Base-by-base conservation (phyloP, 495 filamentous ascomycete species). In the Lophiotrema nucula region DNA sequence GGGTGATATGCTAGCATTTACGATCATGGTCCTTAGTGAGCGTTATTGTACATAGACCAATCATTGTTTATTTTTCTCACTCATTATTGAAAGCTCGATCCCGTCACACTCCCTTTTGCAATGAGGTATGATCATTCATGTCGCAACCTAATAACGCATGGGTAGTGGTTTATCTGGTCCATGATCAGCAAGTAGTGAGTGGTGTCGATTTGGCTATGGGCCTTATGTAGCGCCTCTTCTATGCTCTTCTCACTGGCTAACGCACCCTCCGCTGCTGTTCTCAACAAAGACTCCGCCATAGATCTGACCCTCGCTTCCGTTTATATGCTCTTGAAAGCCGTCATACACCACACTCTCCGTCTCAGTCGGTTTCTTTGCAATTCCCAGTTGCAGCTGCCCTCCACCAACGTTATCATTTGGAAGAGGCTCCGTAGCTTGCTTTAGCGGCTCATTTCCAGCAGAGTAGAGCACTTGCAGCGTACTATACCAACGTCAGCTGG, bases 341-440 rank as follows among this genome's bases (percentile, higher is more conserved):
- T 64, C 60, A 47, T 47, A 64, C 22, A 64, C 55, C 31, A 58
- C 60, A 3, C 47, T 64, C 48, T 64, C 49, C 0, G 60, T 64
- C 35, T 64, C 60, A 18, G 60, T 64, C 21, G 60, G 60, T 43
- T 64, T 64, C 48, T 64, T 64, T 33, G 60, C 60, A 15, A 64
- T 64, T 2, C 60, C 60, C 2, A 64, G 24, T 25, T 64, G 60
- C 43, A 64, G 25, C 19, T 64, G 60, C 1, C 60, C 60, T 8
- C 55, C 55, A 12, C 60, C 55, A 3, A 54, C 16, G 28, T 64
- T 64, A 18, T 64, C 37, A 31, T 64, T 64, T 10, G 33, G 31
- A 16, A 58, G 19, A 1, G 26, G 22, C 5, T 21, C 13, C 4
- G 60, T 64, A 22, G 44, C 42, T 21, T 25, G 39, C 31, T 49